Base-by-base conservation (phyloP, 2,329 filamentous ascomycete species). In the Trichoderma sp. region DNA sequence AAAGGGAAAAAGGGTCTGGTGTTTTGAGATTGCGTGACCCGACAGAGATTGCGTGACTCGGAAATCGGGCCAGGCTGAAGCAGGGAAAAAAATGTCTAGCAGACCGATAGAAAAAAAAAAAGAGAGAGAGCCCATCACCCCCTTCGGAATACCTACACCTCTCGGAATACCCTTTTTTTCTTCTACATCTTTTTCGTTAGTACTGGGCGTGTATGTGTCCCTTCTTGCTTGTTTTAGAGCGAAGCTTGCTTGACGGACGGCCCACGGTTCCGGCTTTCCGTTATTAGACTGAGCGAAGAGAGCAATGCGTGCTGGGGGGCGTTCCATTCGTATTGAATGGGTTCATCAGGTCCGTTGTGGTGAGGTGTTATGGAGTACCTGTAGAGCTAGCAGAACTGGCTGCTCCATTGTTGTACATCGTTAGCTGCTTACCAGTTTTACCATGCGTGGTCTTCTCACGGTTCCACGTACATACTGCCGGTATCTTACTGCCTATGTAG, bases 11-110 rank as follows among this genome's bases (percentile, higher is more conserved):
- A 63, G 59, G 59, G 59, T 34, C 57, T 43, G 17, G 63, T 68
- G 53, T 55, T 68, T 30, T 30, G 36, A 39, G 66, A 68, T 68
- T 68, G 66, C 66, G 66, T 68, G 66, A 68, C 66, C 53, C 39
- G 66, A 61, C 57, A 62, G 57, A 68, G 65, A 68, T 68, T 68
- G 65, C 65, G 65, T 47, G 65, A 68, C 53, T 68, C 65, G 65
- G 53, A 17, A 59, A 59, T 26, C 53, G 36, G 65, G 65, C 36
- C 57, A 34, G 66, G 57, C 50, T 43, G 47, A 39, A 57, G 64
- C 32, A 67, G 30, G 63, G 62, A 32, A 43, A 39, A 50, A 39
- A 50, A 32, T 17, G 32, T 61, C 47, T 23, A 53, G n/a, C 47
- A 53, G 47, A 23, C 47, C 47, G 47, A 53, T 20, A 5, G 4